Evolutionary conservation across 306 rosid species (phyloP).

Genomic region (Prinsepia uniflora): DNA sequence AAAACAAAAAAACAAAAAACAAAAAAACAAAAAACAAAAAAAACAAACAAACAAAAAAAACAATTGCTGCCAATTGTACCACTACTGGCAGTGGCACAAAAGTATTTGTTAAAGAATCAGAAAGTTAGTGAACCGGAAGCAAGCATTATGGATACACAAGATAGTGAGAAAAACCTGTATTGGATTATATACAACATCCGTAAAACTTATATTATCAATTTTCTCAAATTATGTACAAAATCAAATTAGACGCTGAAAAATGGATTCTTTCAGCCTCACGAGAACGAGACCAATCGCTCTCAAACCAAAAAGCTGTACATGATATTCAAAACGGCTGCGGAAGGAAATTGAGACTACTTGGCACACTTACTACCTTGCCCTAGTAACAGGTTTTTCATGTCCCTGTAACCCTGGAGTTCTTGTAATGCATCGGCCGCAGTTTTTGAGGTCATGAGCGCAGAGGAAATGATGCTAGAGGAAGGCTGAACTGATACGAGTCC

Average conservation of each 20-base stretch:
- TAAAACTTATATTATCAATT: background rate
- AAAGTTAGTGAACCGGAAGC: background rate
- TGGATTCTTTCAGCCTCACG: slow-evolving; percentile 10
- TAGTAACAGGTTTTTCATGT: slow-evolving; percentile 58
- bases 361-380: slow-evolving; percentile 34
- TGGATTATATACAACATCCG: background rate
- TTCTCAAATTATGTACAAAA: slow-evolving; percentile 27
- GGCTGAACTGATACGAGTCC: slow-evolving; percentile 10
- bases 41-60: no score
- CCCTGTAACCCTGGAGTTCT: slow-evolving; percentile 75
- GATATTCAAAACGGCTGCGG: slow-evolving; percentile 16
- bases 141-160: background rate
- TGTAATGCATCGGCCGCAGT: slow-evolving; percentile 78
- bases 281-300: background rate
- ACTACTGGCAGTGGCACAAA: no score
- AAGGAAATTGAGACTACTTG: slow-evolving; percentile 24
- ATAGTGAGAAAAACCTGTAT: background rate
- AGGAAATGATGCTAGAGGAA: slow-evolving; percentile 40
- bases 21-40: no score
- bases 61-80: no score
- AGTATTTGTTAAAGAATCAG: background rate
- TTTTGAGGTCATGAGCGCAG: slow-evolving; percentile 36
- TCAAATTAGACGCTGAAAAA: slow-evolving; percentile 2
- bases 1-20: no score
- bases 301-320: slow-evolving; percentile 25